Percentiles rank a stretch among this genome's conserved stretches.
Conservation (phyloP, 768 basidiomycete species). For the Macrocybe gigantea region DNA sequence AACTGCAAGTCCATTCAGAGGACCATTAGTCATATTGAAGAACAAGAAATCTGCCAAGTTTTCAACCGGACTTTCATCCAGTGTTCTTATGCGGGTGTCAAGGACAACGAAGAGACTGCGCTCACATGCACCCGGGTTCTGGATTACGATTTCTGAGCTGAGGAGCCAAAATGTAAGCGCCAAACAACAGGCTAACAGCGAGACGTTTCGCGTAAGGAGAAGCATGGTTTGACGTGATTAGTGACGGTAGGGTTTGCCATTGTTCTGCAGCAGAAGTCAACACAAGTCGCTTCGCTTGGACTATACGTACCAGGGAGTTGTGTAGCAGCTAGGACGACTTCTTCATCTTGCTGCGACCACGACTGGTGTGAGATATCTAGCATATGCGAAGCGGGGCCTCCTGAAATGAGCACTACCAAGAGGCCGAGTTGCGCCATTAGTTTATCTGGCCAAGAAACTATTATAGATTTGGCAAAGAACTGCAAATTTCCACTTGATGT, state of each 20-base stretch:
- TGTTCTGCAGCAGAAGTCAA: conserved; percentile 31
- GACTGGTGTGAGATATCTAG: conserved; percentile 20
- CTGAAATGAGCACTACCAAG: conserved; percentile 15
- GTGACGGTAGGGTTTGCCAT: conserved; percentile 39
- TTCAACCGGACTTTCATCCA: too few species aligned
- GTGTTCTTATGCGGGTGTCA: too few species aligned
- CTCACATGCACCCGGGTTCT: too few species aligned
- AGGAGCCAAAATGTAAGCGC: conserved; percentile 46
- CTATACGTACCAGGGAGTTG: conserved; percentile 57
- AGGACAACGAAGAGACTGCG: too few species aligned
- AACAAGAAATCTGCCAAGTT: too few species aligned
- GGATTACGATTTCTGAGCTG: conserved; percentile 9
- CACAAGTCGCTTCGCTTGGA: neutral
- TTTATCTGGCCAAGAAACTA: conserved; percentile 65
- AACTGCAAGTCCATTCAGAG: too few species aligned
- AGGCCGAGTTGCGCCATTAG: conserved; percentile 49
- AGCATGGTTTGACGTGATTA: conserved; percentile 39
- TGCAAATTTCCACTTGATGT: conserved; percentile 25
- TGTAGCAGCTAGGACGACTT: conserved; percentile 50
- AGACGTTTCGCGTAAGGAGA: conserved; percentile 62
- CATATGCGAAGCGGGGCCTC: conserved; percentile 18
- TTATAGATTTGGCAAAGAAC: conserved; percentile 17
- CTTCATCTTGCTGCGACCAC: conserved; percentile 39
- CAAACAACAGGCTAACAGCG: conserved; percentile 49
- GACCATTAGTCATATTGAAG: too few species aligned